Base-by-base conservation (phyloP, 2,329 filamentous ascomycete genomes). In the Beauveria medogensis region DNA sequence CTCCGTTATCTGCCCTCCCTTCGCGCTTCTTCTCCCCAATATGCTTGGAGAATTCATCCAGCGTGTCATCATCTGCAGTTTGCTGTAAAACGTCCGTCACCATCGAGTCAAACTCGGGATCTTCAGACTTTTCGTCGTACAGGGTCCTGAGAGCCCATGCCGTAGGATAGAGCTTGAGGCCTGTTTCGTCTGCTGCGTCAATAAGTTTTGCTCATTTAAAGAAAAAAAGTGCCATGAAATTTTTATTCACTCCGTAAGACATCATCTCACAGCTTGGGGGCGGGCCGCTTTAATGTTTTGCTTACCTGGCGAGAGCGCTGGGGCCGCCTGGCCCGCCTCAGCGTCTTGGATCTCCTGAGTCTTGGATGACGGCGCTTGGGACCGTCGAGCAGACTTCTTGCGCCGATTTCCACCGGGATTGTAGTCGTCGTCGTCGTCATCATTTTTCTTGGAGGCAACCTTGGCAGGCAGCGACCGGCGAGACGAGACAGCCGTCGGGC, bases 141-240 rank as follows among this genome's bases (percentile, higher is more conserved):
- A 86, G 75, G 16, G 77, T 80, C 58, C 83, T 78, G 62, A 87
- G 74, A 47, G 84, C 83, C 75, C 80, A 87, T 2, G 84, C 85
- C 9, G 84, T 87, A 59, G 83, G 82, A 69, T 83, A 76, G 67
- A 82, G 78, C 62, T 77, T 73, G 54, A 87, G 70, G 5, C 84
- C 84, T 67, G 84, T 78, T 10, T 84, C 78, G 34, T 86, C 81
- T n/a, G 83, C 82, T 37, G 72, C 68, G 69, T 84, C 80, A 44
- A 87, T 75, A 30, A 84, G 79, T 28, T 67, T 74, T 79, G 66
- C 81, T 81, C 28, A 77, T 75, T 2, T n/a, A n/a, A 28, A 34
- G 69, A 40, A 20, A 37, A 48, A 47, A 18, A 24, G 46, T 40
- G 20, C 14, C 57, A 9, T 26, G 24, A 24, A 40, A 14, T 40